These are phyloP conservation scores for Aspergillus calidoustus DNA, from an alignment of 2,329 filamentous ascomycete genomes.

Conservation along the genomic window DNA sequence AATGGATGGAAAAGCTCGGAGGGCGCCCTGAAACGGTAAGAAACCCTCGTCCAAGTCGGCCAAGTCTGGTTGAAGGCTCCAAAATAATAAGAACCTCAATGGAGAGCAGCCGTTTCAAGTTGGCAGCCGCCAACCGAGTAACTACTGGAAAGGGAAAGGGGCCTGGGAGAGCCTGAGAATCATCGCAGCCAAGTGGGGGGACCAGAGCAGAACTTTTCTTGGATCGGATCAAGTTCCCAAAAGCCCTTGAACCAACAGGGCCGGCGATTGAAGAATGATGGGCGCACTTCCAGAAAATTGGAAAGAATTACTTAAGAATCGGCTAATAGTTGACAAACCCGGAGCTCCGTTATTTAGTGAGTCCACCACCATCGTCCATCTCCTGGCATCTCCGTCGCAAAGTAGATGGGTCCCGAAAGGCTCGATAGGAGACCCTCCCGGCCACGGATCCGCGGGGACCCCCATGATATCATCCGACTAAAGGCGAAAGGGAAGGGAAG, in stretches of 20 bases:
- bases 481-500: background rate
- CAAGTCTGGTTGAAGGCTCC: background rate
- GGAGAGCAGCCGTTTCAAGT: constrained; percentile 4
- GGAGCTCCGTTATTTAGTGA: background rate
- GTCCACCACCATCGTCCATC: background rate
- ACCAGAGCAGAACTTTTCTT: background rate
- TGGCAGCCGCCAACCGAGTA: background rate
- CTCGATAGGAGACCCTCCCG: background rate
- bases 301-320: constrained; percentile 10
- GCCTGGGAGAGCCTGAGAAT: background rate
- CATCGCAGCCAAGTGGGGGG: background rate
- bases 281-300: constrained; percentile 3
- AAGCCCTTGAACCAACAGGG: background rate
- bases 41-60: background rate
- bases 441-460: constrained; percentile 1
- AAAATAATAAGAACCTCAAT: constrained; percentile 1
- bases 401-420: background rate
- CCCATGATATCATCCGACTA: constrained; percentile 11
- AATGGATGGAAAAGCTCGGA: constrained; percentile 3
- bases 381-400: background rate
- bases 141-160: constrained; percentile 8
- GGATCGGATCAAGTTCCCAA: constrained; percentile 17
- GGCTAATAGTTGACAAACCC: background rate
- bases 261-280: background rate
- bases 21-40: constrained; percentile 2